Evolutionary conservation across 345 rosid species (phyloP), one percentile per base, ranked within the genome.

Genomic region (Acer campestre): DNA sequence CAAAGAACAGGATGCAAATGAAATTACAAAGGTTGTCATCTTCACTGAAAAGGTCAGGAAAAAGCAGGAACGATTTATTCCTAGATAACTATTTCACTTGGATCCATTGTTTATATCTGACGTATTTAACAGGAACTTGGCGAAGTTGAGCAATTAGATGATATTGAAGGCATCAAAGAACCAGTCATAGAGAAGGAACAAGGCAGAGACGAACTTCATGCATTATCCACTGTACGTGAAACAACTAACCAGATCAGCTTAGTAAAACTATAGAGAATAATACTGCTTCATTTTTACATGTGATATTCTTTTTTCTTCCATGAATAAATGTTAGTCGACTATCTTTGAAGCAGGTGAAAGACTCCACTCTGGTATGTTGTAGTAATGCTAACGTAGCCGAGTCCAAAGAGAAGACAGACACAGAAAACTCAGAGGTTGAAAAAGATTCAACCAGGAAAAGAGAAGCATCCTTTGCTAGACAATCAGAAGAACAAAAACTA

Each of bases 21-120:
- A 84, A 80, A 76, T 55, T 6, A 71, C 12, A 74, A 77, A 83
- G 78, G 76, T 51, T 2, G 71, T 49, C 71, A 85, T 81, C 70
- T 69, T 74, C 61, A 70, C 85, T 42, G 74, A 87, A 74, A 84
- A 86, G 91, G 93, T 88, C 77, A 76, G 76, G 27, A 82, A 17
- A 53, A n/a, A 9, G 23, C 22, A 59, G 27, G 61, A 22, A 55
- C 56, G 11, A 71, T 27, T 29, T 11, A 62, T n/a, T 74, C 12
- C 75, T n/a, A 2, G 46, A 42, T 23, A 18, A 83, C 20, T 61
- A 75, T 46, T 78, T 75, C 22, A 70, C 51, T 29, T 38, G 53
- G 66, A 38, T 55, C 58, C 63, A 13, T 71, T 27, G 35, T 62
- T 58, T 35, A 70, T 74, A 61, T 20, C 61, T 72, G 27, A 72